A percentile compares a stretch with the other conserved stretches of the same genome.
These are phyloP conservation scores for Rosa lucieae DNA, from an alignment of 306 rosid genomes.

Conservation along the genomic window DNA sequence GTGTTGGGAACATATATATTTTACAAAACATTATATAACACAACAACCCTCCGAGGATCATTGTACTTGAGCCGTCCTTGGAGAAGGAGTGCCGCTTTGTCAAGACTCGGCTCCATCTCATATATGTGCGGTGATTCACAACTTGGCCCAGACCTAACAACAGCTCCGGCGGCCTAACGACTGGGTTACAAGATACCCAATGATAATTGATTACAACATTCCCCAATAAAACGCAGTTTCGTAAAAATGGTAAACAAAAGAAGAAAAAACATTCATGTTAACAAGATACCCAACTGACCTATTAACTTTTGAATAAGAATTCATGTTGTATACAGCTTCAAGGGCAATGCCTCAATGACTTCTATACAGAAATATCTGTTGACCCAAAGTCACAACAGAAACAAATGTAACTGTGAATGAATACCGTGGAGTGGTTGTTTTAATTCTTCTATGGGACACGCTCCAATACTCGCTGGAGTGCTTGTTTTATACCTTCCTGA, in stretches of 20 bases:
- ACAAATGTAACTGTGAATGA: not conserved
- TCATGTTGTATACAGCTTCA: conserved; percentile 8
- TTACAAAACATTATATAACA: no score
- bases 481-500: conserved; percentile 86
- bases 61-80: no score
- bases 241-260: not conserved
- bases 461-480: conserved; percentile 85
- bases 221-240: not conserved
- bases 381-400: not conserved
- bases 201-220: not conserved
- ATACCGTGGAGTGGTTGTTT: conserved; percentile 51
- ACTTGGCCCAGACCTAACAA: no score
- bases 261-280: not conserved
- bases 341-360: not conserved
- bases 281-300: not conserved
- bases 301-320: not conserved
- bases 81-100: no score
- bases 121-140: no score
- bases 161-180: no score
- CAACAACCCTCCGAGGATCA: no score
- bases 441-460: conserved; percentile 62
- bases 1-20: no score
- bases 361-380: conserved; percentile 27
- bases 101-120: no score
- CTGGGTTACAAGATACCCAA: not conserved